phyloP scores from a whole-genome alignment of 2,329 filamentous ascomycete species.

The Paecilomyces formosus region DNA sequence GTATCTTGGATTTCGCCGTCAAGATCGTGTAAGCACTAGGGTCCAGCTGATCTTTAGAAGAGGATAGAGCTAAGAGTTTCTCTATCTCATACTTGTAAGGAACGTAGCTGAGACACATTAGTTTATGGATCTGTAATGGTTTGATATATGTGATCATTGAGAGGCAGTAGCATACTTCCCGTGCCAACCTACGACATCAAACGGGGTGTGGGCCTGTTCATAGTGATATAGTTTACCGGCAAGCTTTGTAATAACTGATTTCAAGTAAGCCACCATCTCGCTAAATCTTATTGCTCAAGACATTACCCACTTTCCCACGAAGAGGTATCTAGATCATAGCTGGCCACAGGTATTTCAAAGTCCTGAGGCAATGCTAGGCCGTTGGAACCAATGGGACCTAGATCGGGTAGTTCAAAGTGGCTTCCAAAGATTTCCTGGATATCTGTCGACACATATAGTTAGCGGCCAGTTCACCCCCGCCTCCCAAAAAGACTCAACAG shows the following conservation, averaged over 20 bases:
- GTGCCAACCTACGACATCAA: constrained; percentile 62
- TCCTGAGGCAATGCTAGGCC: constrained; percentile 54
- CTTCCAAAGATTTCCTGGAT: constrained; percentile 55
- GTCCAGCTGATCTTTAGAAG: neutral
- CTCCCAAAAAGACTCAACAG: too few relatives aligned
- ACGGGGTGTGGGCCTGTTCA: constrained; percentile 55
- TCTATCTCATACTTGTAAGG: constrained; percentile 20
- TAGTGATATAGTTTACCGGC: constrained; percentile 49
- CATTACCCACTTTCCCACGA: too few relatives aligned
- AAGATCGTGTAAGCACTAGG: neutral
- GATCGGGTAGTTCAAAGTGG: constrained; percentile 54
- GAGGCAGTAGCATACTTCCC: too few relatives aligned
- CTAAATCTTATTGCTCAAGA: too few relatives aligned
- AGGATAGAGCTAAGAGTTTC: constrained; percentile 8
- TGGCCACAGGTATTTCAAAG: constrained; percentile 51
- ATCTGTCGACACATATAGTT: too few relatives aligned
- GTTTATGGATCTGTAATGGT: too few relatives aligned
- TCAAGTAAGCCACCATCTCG: too few relatives aligned
- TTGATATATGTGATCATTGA: too few relatives aligned
- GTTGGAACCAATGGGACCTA: constrained; percentile 56
- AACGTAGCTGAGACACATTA: too few relatives aligned
- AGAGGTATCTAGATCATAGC: neutral
- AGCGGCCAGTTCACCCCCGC: too few relatives aligned
- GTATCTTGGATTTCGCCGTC: neutral
- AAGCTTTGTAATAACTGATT: too few relatives aligned